A percentile compares a stretch with the other conserved stretches of the same genome.
These are phyloP conservation scores for Adansonia gregorii DNA, from an alignment of 441 rosid genomes.

Conservation along the genomic window DNA sequence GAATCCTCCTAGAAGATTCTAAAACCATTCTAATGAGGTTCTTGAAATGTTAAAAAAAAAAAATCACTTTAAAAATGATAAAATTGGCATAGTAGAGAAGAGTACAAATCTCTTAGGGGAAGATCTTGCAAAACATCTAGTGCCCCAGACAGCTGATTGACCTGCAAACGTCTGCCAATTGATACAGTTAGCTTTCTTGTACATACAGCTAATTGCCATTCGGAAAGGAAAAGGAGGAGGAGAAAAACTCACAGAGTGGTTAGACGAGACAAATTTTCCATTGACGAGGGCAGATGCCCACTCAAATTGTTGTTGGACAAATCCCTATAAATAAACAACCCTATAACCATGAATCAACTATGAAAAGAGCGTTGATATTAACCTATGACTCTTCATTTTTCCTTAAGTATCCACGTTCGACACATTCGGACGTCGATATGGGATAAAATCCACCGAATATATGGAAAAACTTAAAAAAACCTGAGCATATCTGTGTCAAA, in stretches of 20 bases:
- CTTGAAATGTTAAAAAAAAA: neutral
- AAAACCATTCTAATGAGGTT: constrained; percentile 9
- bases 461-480: too few relatives aligned
- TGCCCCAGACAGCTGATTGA: constrained; percentile 80
- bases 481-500: too few relatives aligned
- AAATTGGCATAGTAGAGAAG: constrained; percentile 33
- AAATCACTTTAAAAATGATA: constrained; percentile 18
- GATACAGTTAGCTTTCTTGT: constrained; percentile 42
- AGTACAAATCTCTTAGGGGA: constrained; percentile 79
- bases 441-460: too few relatives aligned
- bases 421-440: too few relatives aligned
- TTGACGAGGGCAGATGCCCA: constrained; percentile 76
- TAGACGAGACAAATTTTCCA: constrained; percentile 57
- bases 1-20: constrained; percentile 19
- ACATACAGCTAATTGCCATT: neutral
- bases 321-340: constrained; percentile 59
- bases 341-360: constrained; percentile 31
- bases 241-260: constrained; percentile 71
- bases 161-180: constrained; percentile 77
- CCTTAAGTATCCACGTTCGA: too few relatives aligned
- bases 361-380: neutral
- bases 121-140: constrained; percentile 83
- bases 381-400: too few relatives aligned
- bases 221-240: neutral
- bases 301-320: constrained; percentile 78